phyloP scores from a whole-genome alignment of 495 filamentous ascomycete species.

The Lasiosphaeria miniovina region DNA sequence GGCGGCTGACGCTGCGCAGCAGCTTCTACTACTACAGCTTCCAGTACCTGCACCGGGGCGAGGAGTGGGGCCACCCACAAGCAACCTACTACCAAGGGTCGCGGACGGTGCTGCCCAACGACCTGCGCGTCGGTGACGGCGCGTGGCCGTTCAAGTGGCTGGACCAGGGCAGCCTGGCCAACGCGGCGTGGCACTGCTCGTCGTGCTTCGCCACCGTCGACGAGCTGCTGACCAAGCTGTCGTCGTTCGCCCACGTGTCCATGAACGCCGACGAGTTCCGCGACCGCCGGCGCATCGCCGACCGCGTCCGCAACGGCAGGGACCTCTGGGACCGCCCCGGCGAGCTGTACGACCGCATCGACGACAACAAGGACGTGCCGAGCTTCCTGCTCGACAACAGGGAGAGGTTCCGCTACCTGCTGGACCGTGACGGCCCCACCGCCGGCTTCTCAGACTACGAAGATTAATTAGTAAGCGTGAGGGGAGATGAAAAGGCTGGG shows the following conservation, averaged over 20 bases:
- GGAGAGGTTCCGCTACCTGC: constrained; percentile 36
- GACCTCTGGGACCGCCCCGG: constrained; percentile 50
- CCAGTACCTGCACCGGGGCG: constrained; percentile 49
- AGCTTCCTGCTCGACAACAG: constrained; percentile 32
- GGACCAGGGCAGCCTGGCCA: constrained; percentile 41
- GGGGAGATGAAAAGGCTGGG: neutral
- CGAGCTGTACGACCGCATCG: constrained; percentile 45
- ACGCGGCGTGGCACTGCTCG: constrained; percentile 56
- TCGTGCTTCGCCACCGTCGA: constrained; percentile 50
- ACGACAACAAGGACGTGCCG: constrained; percentile 45
- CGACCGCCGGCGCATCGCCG: constrained; percentile 41
- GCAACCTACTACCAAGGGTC: constrained; percentile 52
- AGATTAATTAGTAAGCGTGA: neutral
- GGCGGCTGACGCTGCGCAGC: constrained; percentile 49
- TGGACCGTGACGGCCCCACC: constrained; percentile 35
- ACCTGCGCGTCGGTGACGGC: constrained; percentile 45
- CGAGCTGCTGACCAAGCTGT: constrained; percentile 51
- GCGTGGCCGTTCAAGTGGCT: constrained; percentile 28
- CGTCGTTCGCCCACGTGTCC: constrained; percentile 47
- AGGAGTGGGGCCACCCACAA: constrained; percentile 55
- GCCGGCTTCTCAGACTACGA: constrained; percentile 42
- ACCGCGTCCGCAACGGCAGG: constrained; percentile 44
- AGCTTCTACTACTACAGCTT: constrained; percentile 58
- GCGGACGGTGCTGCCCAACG: constrained; percentile 46
- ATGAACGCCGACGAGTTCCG: constrained; percentile 43